phyloP scores from a whole-genome alignment of 2,329 filamentous ascomycete genomes.

The Ciborinia camelliae region DNA sequence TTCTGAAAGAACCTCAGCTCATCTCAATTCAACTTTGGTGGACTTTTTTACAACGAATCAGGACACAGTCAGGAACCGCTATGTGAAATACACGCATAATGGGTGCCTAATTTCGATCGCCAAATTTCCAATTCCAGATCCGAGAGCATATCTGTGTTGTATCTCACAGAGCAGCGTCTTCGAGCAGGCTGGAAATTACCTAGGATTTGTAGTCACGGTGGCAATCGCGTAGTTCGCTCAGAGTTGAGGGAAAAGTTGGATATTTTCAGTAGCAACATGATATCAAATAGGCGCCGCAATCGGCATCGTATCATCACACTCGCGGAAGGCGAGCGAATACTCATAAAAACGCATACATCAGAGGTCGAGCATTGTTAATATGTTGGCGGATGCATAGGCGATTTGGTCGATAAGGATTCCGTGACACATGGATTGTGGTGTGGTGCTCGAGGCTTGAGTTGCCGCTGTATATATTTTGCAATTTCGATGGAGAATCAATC shows the following conservation, averaged over 20 bases:
- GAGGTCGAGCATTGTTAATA: neutral
- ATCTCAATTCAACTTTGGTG: neutral
- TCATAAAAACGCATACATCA: neutral
- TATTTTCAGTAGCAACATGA: neutral
- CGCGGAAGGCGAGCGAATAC: no score
- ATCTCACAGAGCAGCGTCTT: no score
- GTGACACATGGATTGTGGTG: no score
- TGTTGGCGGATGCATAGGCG: neutral
- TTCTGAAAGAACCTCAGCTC: neutral
- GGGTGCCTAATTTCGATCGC: neutral
- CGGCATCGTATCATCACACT: no score
- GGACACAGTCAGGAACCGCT: neutral
- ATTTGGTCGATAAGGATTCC: neutral
- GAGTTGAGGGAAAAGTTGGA: neutral
- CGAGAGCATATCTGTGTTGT: neutral
- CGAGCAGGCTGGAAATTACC: neutral
- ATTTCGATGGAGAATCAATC: neutral
- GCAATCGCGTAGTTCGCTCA: neutral
- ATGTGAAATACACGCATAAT: neutral
- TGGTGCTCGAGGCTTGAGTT: no score
- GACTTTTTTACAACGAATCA: neutral
- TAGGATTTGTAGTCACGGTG: neutral
- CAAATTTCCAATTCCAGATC: no score
- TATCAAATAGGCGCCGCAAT: neutral
- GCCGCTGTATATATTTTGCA: no score